A percentile compares a stretch with the other conserved stretches of the same genome.
Evolutionary conservation across 139 green algal genomes (phyloP).

Genomic region (Diplosphaera chodatii): DNA sequence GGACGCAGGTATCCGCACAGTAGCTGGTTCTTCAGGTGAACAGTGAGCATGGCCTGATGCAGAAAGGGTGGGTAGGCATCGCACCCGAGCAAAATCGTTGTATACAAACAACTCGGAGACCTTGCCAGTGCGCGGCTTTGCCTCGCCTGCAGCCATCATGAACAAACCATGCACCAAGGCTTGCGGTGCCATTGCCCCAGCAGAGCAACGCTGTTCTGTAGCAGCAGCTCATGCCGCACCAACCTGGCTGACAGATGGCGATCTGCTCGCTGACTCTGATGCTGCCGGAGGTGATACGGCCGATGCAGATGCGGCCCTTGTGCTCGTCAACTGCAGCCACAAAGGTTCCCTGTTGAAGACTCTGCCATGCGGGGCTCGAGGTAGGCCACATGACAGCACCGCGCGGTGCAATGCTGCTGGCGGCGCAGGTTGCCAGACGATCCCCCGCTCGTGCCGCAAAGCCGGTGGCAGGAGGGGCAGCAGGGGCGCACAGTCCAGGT

Average conservation of each 20-base stretch:
- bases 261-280: conserved; percentile 55
- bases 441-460: too few species aligned
- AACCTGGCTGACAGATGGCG: conserved; percentile 33
- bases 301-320: conserved; percentile 93
- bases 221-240: neutral
- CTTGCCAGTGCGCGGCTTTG: conserved; percentile 48
- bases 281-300: conserved; percentile 70
- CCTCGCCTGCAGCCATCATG: conserved; percentile 18
- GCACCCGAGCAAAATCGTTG: conserved; percentile 77
- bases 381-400: too few species aligned
- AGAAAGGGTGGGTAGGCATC: too few species aligned
- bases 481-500: conserved; percentile 73
- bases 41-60: too few species aligned
- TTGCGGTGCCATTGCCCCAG: too few species aligned
- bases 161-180: neutral
- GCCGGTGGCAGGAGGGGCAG: too few species aligned
- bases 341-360: neutral
- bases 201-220: too few species aligned
- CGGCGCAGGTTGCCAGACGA: too few species aligned
- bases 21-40: too few species aligned
- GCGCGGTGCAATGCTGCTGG: too few species aligned
- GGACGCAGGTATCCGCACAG: too few species aligned
- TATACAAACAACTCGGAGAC: conserved; percentile 95
- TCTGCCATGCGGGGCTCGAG: too few species aligned
- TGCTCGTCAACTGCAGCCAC: conserved; percentile 58